Percentiles rank a stretch among this genome's conserved stretches.
Conservation (phyloP, 495 filamentous ascomycete genomes). For the Massariosphaeria phaeospora region DNA sequence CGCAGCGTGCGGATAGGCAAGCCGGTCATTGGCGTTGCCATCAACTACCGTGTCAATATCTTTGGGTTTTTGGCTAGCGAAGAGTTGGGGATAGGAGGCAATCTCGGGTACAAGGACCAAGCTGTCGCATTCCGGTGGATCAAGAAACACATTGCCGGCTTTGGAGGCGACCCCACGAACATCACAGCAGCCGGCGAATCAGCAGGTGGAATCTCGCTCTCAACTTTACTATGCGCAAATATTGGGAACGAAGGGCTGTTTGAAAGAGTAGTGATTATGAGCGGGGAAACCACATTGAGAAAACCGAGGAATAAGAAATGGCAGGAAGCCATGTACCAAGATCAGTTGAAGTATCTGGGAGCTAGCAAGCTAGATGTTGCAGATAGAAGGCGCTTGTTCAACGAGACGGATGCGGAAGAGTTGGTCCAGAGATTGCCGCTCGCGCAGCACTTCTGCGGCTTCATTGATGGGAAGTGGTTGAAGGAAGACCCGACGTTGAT, state of each 20-base stretch:
- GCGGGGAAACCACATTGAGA: slow-evolving; percentile 19
- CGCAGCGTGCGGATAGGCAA: slow-evolving; percentile 7
- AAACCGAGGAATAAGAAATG: slow-evolving; percentile 16
- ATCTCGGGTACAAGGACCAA: slow-evolving; percentile 28
- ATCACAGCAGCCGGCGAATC: slow-evolving; percentile 24
- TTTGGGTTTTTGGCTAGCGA: slow-evolving; percentile 23
- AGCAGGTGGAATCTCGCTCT: slow-evolving; percentile 13
- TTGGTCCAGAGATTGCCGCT: slow-evolving; percentile 17
- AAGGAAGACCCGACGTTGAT: slow-evolving; percentile 7
- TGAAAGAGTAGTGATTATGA: slow-evolving; percentile 21
- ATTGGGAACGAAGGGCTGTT: slow-evolving; percentile 3
- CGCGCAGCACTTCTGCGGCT: slow-evolving; percentile 22
- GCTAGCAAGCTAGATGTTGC: slow-evolving; percentile 1
- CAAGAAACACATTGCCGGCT: slow-evolving; percentile 19
- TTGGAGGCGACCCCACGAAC: slow-evolving; percentile 24
- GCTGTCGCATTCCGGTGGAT: slow-evolving; percentile 14
- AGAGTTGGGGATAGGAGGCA: slow-evolving; percentile 16
- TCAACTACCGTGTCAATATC: slow-evolving; percentile 23
- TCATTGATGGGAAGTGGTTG: slow-evolving; percentile 16
- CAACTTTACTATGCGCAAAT: slow-evolving; percentile 7
- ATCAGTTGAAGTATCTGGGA: slow-evolving; percentile 19
- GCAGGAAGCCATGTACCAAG: slow-evolving; percentile 19
- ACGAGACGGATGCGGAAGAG: slow-evolving; percentile 11
- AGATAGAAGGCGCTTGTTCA: slow-evolving; percentile 10
- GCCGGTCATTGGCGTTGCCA: slow-evolving; percentile 20